Base-by-base conservation (phyloP, 2,329 filamentous ascomycete species). In the Fusarium citri region DNA sequence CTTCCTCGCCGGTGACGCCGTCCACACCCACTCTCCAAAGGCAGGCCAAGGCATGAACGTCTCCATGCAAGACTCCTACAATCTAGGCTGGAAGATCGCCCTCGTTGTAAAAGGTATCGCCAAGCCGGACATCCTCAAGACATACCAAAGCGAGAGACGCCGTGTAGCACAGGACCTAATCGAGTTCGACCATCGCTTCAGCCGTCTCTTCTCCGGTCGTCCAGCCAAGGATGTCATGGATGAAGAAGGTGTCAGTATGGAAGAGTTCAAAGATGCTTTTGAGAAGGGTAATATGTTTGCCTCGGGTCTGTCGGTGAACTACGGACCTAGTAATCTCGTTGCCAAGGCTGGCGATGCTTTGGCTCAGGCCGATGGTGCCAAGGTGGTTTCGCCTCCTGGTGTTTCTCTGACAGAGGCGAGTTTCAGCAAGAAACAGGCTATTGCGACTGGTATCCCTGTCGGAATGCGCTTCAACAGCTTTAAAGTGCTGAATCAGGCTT, bases 21-120 rank as follows among this genome's bases (percentile, higher is more conserved):
- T 89, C 63, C 91, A 93, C 68, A 92, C 90, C 0, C 91, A 93
- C 74, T 90, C 88, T 1, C 91, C 91, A 3, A 92, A 92, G 76
- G 89, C 90, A 1, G 91, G 90, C 0, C 91, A 92, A 78, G 91
- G 85, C 40, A 86, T 86, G 84, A 94, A 94, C 76, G 85, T 84
- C 6, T 84, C 83, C 8, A 87, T 88, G 79, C 80, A 85, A 46
- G 90, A 92, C 62, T 81, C 86, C 4, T 86, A 91, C 73, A 93
- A 92, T 69, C 76, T 89, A 3, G 81, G 80, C n/a, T 87, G 84
- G 82, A 85, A 83, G 73, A 78, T 85, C 59, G 84, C 85, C 78
- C 72, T 87, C 66, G 78, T 82, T 73, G 86, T 86, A 18, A 83
- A 87, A 43, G 87, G 87, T 5, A 79, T 90, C 7, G 86, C 87